phyloP scores from a whole-genome alignment of 2,329 filamentous ascomycete species.

The Colletotrichum neosansevieriae region DNA sequence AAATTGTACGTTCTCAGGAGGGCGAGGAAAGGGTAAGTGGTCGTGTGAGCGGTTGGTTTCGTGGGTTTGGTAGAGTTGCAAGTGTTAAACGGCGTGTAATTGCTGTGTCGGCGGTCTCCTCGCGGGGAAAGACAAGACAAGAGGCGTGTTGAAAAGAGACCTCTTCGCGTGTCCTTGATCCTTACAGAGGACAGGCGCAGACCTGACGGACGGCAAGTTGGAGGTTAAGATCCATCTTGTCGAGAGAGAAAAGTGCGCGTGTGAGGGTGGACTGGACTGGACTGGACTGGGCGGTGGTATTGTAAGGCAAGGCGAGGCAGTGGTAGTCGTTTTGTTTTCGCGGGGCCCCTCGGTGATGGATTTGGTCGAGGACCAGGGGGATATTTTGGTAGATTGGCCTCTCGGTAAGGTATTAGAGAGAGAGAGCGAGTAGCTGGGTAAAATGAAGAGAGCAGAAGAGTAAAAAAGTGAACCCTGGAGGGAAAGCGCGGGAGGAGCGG shows the following conservation, averaged over 20 bases:
- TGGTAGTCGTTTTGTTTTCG: constrained; percentile 9
- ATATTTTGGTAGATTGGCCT: constrained; percentile 1
- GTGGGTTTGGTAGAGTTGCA: constrained; percentile 1
- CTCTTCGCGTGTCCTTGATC: constrained; percentile 33
- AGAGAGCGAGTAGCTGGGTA: not conserved
- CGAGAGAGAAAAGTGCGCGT: constrained; percentile 11
- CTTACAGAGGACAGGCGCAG: constrained; percentile 37
- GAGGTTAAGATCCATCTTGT: constrained; percentile 41
- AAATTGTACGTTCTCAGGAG: constrained; percentile 2
- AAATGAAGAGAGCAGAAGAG: not conserved
- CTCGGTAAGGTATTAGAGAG: not conserved
- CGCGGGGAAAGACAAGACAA: constrained; percentile 24
- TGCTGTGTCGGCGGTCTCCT: constrained; percentile 18
- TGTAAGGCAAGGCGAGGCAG: constrained; percentile 7
- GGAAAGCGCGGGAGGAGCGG: constrained; percentile 33
- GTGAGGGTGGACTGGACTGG: constrained; percentile 2
- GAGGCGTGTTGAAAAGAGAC: constrained; percentile 29
- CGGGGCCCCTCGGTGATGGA: constrained; percentile 31
- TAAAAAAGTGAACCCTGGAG: constrained; percentile 2
- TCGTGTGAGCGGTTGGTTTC: constrained; percentile 37
- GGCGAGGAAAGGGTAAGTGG: constrained; percentile 31
- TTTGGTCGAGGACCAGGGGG: not conserved
- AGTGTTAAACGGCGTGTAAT: constrained; percentile 21
- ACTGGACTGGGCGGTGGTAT: not conserved
- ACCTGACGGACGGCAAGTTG: constrained; percentile 41